Evolutionary conservation across 2,329 filamentous ascomycete species (phyloP).

Genomic region (Xylariaceae sp.): DNA sequence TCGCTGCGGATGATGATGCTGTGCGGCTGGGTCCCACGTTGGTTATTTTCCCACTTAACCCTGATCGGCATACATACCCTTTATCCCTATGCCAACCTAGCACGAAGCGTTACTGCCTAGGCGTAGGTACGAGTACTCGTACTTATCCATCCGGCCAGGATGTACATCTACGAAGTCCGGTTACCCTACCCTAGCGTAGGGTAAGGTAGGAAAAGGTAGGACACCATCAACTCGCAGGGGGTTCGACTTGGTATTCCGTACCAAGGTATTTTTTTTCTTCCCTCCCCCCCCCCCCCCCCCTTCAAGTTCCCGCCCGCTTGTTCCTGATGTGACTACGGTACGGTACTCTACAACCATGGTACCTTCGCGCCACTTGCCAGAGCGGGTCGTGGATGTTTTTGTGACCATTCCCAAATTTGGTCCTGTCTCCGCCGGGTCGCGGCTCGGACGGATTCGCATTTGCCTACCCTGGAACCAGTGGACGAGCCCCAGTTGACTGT

Average conservation of each 20-base stretch:
- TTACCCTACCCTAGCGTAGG: neutral
- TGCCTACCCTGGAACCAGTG: constrained; percentile 23
- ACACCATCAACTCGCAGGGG: neutral
- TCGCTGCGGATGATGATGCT: constrained; percentile 19
- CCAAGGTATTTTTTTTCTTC: neutral
- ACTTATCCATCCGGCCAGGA: neutral
- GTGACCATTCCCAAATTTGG: constrained; percentile 31
- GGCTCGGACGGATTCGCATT: constrained; percentile 33
- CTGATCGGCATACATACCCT: constrained; percentile 26
- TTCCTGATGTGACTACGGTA: constrained; percentile 24
- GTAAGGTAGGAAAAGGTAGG: too few relatives aligned
- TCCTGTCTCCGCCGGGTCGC: constrained; percentile 30
- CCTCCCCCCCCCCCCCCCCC: neutral
- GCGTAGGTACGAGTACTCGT: neutral
- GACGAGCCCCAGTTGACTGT: constrained; percentile 26
- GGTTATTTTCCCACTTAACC: constrained; percentile 16
- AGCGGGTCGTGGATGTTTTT: constrained; percentile 21
- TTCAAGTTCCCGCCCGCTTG: constrained; percentile 9
- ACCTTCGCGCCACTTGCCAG: constrained; percentile 25
- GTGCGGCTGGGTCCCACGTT: constrained; percentile 25
- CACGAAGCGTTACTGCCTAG: too few relatives aligned
- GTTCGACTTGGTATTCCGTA: neutral
- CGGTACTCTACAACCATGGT: constrained; percentile 13
- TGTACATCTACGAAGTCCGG: neutral
- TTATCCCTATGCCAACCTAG: neutral